A percentile compares a stretch with the other conserved stretches of the same genome.
Conservation (phyloP, 257 asterid species). For the Anisodus acutangulus region DNA sequence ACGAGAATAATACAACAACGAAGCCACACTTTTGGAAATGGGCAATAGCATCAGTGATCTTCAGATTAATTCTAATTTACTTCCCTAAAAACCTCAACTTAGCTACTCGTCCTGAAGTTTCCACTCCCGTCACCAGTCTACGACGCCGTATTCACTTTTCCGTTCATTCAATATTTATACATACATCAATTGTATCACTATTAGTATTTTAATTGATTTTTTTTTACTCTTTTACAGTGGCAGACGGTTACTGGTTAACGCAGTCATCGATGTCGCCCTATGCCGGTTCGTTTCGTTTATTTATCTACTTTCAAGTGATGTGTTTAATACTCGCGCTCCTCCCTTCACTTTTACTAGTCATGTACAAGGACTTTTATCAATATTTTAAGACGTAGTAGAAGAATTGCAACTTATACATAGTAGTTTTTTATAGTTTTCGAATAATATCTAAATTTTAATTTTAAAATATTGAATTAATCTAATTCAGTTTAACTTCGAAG, state of each 20-base stretch:
- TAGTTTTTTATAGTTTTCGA: too few relatives aligned
- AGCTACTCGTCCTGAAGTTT: constrained; percentile 92
- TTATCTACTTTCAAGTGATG: background rate
- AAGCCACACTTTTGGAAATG: constrained; percentile 76
- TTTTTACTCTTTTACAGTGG: constrained; percentile 50
- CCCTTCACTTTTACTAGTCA: background rate
- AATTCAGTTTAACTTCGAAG: too few relatives aligned
- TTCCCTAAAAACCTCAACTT: constrained; percentile 76
- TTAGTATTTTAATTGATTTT: background rate
- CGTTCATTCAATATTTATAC: constrained; percentile 25
- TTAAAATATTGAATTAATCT: too few relatives aligned
- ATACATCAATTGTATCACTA: background rate
- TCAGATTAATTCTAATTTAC: constrained; percentile 70
- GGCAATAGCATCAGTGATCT: constrained; percentile 62
- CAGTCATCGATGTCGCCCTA: constrained; percentile 85
- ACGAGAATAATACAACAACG: constrained; percentile 25
- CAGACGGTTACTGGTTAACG: constrained; percentile 96
- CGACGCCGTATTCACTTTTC: constrained; percentile 64
- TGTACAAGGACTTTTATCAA: too few relatives aligned
- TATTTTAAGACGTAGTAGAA: too few relatives aligned
- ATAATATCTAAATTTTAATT: too few relatives aligned
- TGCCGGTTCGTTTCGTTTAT: constrained; percentile 59
- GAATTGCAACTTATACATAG: too few relatives aligned
- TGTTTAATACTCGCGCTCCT: background rate
- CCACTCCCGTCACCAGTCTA: constrained; percentile 95